Evolutionary conservation across 2,329 filamentous ascomycete species (phyloP), one percentile per base, ranked within the genome.

Genomic region (Phyllosticta citrichinensis): DNA sequence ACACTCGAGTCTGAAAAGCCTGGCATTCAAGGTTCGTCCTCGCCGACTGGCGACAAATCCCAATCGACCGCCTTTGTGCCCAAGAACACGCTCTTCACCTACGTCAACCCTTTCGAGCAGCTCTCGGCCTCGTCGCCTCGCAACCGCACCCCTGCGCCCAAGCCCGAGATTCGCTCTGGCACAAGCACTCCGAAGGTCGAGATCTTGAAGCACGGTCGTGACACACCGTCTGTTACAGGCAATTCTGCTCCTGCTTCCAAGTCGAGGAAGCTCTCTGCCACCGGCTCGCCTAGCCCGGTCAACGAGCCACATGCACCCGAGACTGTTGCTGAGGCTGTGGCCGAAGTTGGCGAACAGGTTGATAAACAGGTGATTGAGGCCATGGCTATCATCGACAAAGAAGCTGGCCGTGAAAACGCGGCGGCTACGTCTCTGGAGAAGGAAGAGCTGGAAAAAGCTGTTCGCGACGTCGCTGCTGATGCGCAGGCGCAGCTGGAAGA

Each of bases 91-190:
- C 78, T 86, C 59, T 89, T 89, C 71, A 88, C 81, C 27, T 88
- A 89, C 73, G 80, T 85, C 67, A 89, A 89, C 67, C 87, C 87
- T 1, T 89, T 89, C 67, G 86, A 89, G 62, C 81, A 87, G 68
- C 76, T 89, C 63, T 82, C 84, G 62, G 84, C 85, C 52, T 84
- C 84, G 2, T 87, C 85, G 63, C 84, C 85, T 47, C 81, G 82
- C 58, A 84, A 83, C 64, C 68, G 76, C 60, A 81, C 80, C 25
- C 79, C 81, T n/a, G 40, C 17, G 40, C 40, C 40, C 40, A 80
- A 80, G 66, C 69, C 71, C 56, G 69, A 72, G 56, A 68, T 72
- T 59, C 65, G 64, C 50, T 65, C 62, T 14, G 56, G 60, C 22
- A 56, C 66, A 10, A 60, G 66, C 20, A 65, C 68, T 20, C 67